phyloP scores from a whole-genome alignment of 2,329 filamentous ascomycete species.

The Xylariaceae sp. region DNA sequence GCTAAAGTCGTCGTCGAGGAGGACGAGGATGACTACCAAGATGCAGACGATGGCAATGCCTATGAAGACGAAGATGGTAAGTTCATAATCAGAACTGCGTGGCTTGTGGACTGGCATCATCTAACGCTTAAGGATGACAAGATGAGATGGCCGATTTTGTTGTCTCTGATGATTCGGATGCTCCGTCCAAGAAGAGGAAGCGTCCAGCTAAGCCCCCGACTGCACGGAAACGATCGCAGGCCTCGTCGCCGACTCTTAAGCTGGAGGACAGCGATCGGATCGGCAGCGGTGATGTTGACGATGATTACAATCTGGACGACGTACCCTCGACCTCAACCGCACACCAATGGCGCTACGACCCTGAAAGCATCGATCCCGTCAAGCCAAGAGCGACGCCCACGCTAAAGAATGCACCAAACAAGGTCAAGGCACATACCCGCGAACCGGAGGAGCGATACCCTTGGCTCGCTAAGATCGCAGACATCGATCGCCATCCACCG shows the following conservation, averaged over 20 bases:
- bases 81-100: neutral
- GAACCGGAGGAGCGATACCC: conserved; percentile 87
- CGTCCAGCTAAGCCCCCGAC: conserved; percentile 59
- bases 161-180: conserved; percentile 84
- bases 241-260: conserved; percentile 51
- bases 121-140: conserved; percentile 32
- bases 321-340: conserved; percentile 72
- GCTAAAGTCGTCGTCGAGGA: conserved; percentile 68
- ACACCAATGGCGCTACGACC: conserved; percentile 77
- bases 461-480: conserved; percentile 85
- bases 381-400: conserved; percentile 33
- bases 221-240: conserved; percentile 67
- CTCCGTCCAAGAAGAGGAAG: conserved; percentile 76
- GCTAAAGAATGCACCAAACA: conserved; percentile 45
- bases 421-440: conserved; percentile 75
- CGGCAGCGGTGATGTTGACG: conserved; percentile 54
- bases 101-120: neutral
- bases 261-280: conserved; percentile 46
- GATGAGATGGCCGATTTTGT: conserved; percentile 87
- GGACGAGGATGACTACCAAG: conserved; percentile 72
- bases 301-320: conserved; percentile 62
- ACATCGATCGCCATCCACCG: conserved; percentile 80
- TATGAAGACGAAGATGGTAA: conserved; percentile 69
- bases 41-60: conserved; percentile 63
- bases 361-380: conserved; percentile 49